Evolutionary conservation across 1,139 yeast species (phyloP).

Genomic region (Taiozyma sp.): DNA sequence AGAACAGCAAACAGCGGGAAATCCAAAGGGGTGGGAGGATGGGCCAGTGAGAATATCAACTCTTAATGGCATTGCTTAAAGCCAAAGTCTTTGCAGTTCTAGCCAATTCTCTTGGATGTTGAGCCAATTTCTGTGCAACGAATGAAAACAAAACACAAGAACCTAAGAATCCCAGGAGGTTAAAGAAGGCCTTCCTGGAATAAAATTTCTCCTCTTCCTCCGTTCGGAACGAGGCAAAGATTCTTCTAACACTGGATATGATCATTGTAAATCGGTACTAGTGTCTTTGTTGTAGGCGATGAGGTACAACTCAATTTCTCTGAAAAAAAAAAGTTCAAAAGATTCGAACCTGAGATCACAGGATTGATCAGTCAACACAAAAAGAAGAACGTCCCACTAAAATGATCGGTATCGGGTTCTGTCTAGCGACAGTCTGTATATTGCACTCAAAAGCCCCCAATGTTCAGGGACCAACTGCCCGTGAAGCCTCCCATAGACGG

Average conservation of each 20-base stretch:
- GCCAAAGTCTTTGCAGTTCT: conserved; percentile 20
- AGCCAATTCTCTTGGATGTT: conserved; percentile 21
- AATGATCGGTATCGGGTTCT: conserved; percentile 84
- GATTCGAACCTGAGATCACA: not conserved
- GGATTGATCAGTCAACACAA: conserved; percentile 1
- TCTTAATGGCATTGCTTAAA: conserved; percentile 14
- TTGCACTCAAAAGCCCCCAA: conserved; percentile 67
- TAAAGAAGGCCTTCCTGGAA: conserved; percentile 79
- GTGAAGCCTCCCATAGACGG: conserved; percentile 63
- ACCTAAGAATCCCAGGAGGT: conserved; percentile 74
- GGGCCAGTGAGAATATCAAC: not conserved
- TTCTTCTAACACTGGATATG: conserved; percentile 65
- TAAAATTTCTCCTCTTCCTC: conserved; percentile 80
- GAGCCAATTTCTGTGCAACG: conserved; percentile 63
- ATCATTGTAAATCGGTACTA: conserved; percentile 31
- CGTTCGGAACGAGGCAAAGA: conserved; percentile 78
- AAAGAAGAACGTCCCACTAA: conserved; percentile 29
- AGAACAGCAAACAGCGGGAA: no score
- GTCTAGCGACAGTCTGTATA: conserved; percentile 50
- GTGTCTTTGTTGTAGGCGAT: no score
- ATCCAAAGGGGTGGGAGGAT: no score
- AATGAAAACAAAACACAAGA: conserved; percentile 78
- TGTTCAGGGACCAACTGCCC: conserved; percentile 54
- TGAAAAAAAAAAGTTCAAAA: not conserved
- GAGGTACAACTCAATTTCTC: not conserved